Conservation (phyloP, 2,329 filamentous ascomycete species). For the Cadophora malorum region DNA sequence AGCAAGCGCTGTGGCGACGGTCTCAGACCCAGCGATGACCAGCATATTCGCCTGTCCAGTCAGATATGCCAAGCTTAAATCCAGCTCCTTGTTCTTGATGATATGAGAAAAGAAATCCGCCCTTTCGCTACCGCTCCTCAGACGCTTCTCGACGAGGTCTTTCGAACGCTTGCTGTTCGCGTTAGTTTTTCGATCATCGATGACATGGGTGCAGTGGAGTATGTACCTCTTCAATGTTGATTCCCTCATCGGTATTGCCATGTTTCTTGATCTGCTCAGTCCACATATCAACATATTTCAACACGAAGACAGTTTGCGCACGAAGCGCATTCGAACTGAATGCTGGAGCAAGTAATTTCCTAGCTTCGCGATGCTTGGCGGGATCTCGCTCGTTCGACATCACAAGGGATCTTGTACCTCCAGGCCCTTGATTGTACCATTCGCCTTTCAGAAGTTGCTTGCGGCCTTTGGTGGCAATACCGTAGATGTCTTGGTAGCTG, state of each 20-base stretch:
- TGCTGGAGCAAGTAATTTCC: neutral
- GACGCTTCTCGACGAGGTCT: neutral
- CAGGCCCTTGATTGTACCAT: neutral
- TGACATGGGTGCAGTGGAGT: too few relatives aligned
- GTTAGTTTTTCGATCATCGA: neutral
- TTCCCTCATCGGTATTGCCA: neutral
- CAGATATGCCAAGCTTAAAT: neutral
- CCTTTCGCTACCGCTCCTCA: neutral
- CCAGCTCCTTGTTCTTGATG: neutral
- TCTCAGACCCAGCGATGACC: constrained; percentile 5
- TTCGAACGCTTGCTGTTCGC: neutral
- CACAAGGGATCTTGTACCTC: neutral
- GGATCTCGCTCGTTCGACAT: constrained; percentile 6
- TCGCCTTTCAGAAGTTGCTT: constrained; percentile 7
- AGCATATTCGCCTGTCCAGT: constrained; percentile 2
- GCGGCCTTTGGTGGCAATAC: constrained; percentile 1
- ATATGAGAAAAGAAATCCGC: constrained; percentile 10
- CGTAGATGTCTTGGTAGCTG: constrained; percentile 10
- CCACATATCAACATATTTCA: constrained; percentile 12
- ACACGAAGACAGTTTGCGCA: neutral
- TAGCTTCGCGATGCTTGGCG: neutral
- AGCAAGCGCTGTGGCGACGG: neutral
- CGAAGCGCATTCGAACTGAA: constrained; percentile 6
- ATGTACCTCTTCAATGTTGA: constrained; percentile 3
- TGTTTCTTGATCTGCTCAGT: constrained; percentile 9